These are phyloP conservation scores for Saccharomyces jurei DNA, from an alignment of 805 yeast species.

Conservation along the genomic window DNA sequence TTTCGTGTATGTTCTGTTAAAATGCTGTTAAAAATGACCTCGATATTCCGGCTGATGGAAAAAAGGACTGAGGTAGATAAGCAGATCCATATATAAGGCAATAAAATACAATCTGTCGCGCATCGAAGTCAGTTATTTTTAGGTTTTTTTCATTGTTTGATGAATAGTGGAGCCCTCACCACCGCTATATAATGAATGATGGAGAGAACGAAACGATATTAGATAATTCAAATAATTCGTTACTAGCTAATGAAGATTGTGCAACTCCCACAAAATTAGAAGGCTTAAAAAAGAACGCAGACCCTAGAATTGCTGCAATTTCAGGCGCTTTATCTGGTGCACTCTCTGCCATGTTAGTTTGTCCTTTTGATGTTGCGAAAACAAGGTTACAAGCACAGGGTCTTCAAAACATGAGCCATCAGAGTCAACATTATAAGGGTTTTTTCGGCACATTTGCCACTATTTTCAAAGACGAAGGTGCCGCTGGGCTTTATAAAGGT, in stretches of 20 bases:
- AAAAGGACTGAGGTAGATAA: background rate
- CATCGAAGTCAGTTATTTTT: background rate
- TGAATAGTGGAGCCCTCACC: background rate
- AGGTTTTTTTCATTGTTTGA: background rate
- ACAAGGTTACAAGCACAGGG: conserved; percentile 94
- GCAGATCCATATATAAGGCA: background rate
- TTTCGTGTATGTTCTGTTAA: background rate
- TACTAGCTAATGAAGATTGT: conserved; percentile 2
- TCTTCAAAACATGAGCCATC: conserved; percentile 24
- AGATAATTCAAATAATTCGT: background rate
- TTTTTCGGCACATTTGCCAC: conserved; percentile 54
- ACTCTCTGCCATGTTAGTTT: conserved; percentile 78
- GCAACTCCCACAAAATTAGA: conserved; percentile 10
- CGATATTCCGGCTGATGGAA: background rate
- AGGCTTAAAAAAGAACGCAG: conserved; percentile 9
- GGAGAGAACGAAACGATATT: background rate
- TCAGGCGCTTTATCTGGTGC: conserved; percentile 95
- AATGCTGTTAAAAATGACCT: background rate
- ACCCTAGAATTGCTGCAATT: conserved; percentile 59
- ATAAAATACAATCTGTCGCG: background rate
- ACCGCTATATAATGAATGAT: background rate
- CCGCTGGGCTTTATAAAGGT: conserved; percentile 80
- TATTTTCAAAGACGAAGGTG: conserved; percentile 71
- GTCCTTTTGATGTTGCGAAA: conserved; percentile 93
- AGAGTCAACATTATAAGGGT: conserved; percentile 44